Conservation (phyloP, 306 rosid species). For the Cicer judaicum region DNA sequence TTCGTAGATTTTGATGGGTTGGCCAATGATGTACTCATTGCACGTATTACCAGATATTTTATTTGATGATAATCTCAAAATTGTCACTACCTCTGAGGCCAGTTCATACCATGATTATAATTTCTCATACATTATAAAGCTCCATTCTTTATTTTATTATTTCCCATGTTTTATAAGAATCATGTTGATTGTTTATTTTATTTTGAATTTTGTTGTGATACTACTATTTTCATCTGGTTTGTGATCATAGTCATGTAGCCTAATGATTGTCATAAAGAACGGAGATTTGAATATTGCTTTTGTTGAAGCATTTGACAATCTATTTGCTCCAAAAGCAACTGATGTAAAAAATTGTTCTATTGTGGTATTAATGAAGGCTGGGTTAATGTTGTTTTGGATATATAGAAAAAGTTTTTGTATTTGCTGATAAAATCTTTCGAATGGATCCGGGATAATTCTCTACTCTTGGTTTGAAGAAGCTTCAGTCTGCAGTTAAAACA, state of each 20-base stretch:
- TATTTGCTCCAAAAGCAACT: conserved; percentile 56
- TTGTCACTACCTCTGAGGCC: conserved; percentile 87
- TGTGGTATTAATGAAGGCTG: conserved; percentile 69
- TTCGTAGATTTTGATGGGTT: neutral
- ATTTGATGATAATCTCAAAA: conserved; percentile 63
- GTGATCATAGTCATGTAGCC: conserved; percentile 38
- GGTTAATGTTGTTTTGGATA: no score
- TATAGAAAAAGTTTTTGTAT: no score
- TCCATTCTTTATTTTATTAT: no score
- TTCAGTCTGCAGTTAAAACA: no score
- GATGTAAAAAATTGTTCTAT: conserved; percentile 49
- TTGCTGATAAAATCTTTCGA: no score
- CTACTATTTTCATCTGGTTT: no score
- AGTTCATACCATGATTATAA: no score
- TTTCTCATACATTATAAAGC: no score
- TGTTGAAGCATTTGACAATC: conserved; percentile 52
- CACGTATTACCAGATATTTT: conserved; percentile 58
- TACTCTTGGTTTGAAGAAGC: no score
- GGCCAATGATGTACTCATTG: conserved; percentile 71
- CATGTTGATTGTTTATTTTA: no score
- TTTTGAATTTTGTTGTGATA: no score
- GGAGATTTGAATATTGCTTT: conserved; percentile 72
- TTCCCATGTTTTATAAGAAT: no score
- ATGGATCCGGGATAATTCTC: fast-evolving
- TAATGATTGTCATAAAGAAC: conserved; percentile 72